Evolutionary conservation across 306 rosid genomes (phyloP).

Genomic region (Hippophae rhamnoides): DNA sequence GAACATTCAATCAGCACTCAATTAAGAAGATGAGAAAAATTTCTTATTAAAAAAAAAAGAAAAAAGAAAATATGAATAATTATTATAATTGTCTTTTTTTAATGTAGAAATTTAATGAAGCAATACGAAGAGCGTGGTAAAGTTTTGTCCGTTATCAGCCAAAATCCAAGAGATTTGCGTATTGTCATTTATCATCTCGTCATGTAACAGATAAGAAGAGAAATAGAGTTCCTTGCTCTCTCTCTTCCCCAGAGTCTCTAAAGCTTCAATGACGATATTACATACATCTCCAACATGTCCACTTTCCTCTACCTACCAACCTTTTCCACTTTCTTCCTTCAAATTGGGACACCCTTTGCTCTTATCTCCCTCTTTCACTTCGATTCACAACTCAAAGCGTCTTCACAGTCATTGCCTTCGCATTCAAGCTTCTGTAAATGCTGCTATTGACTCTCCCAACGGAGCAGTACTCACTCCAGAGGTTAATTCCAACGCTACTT

Average conservation of each 20-base stretch:
- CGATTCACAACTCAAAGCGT: conserved; percentile 12
- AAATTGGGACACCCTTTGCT: conserved; percentile 17
- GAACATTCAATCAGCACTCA: too few species aligned
- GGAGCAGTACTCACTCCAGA: conserved; percentile 45
- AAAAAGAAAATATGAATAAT: too few species aligned
- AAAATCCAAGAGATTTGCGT: neutral
- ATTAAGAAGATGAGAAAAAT: too few species aligned
- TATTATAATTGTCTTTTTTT: too few species aligned
- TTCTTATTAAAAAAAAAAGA: too few species aligned
- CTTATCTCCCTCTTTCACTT: conserved; percentile 18
- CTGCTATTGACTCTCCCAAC: conserved; percentile 45
- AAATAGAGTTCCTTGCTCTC: neutral
- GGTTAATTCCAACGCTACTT: conserved; percentile 9
- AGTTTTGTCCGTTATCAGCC: neutral
- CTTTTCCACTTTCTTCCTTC: conserved; percentile 18
- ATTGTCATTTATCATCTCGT: neutral
- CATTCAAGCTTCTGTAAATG: conserved; percentile 20
- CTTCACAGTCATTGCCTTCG: conserved; percentile 10
- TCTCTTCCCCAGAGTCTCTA: neutral
- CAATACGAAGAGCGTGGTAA: neutral
- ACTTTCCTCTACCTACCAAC: conserved; percentile 22
- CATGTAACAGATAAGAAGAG: conserved; percentile 2
- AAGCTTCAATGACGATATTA: conserved; percentile 19
- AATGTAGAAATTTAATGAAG: neutral
- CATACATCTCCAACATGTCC: conserved; percentile 11